Evolutionary conservation across 148 eudicot genomes (phyloP), one percentile per base, ranked within the genome.

Genomic region (Beta vulgaris): DNA sequence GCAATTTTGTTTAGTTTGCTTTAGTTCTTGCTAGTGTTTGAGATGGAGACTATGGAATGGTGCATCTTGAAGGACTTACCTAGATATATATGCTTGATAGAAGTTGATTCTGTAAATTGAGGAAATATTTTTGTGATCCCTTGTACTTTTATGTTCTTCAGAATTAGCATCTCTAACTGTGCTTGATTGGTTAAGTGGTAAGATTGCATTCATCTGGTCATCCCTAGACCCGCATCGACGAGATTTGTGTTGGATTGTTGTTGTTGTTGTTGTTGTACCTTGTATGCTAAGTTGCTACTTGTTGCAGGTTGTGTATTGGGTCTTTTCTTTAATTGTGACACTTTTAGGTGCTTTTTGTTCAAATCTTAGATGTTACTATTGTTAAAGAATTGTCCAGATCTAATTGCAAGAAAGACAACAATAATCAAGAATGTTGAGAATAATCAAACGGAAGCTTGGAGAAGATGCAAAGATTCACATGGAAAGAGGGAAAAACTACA

Each of bases 11-110:
- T 19, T 35, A 12, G 51, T 13, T 73, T 57, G 64, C 54, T 55
- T 18, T 16, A 40, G 7, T 36, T 51, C 3, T 37, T 57, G 62
- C 9, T 60, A 12, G 34, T 48, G 46, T 44, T 36, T 61, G n/a
- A n/a, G n/a, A n/a, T n/a, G n/a, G 66, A 57, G 42, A 59, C n/a
- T n/a, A n/a, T 76, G 48, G 73, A 31, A 54, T 72, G 15, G 40
- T 40, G 59, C 42, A 43, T 64, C 43, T 66, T 73, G 42, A 63
- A 46, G 69, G 63, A 77, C 28, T 63, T 28, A 53, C 19, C 36
- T 71, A 35, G 32, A 6, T 59, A 64, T 51, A 51, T 34, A 46
- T 60, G 69, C 4, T 61, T 77, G 48, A 43, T 44, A 26, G 65
- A 35, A 34, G 46, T 35, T 67, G 51, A 66, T 35, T 71, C 8